Conservation (phyloP, 495 filamentous ascomycete genomes). For the Talaromyces wortmannii region DNA sequence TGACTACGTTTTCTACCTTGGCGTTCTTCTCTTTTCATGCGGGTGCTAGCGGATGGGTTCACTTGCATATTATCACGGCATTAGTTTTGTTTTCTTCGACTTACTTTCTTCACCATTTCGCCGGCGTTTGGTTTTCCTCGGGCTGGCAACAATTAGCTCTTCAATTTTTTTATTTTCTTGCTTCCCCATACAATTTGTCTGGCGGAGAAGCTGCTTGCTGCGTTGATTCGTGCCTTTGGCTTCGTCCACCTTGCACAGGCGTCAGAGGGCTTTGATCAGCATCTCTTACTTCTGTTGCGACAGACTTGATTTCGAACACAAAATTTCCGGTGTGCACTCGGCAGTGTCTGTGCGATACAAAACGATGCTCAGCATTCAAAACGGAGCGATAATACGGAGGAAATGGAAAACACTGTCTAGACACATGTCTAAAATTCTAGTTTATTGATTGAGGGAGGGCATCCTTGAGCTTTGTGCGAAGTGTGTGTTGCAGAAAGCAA, state of each 20-base stretch:
- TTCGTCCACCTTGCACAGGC: no score
- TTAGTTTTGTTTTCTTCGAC: constrained; percentile 5
- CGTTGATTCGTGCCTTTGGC: no score
- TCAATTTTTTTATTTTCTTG: neutral
- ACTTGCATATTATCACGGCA: constrained; percentile 6
- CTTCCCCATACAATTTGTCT: neutral
- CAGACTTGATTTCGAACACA: no score
- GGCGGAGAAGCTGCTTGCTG: neutral
- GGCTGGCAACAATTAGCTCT: neutral
- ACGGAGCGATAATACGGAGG: no score
- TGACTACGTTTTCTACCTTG: constrained; percentile 3
- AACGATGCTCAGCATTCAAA: no score
- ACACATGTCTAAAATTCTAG: neutral
- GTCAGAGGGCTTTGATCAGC: no score
- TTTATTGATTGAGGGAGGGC: neutral
- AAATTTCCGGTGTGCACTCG: no score
- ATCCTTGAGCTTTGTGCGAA: neutral
- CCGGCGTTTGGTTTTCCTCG: neutral
- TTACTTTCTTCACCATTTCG: neutral
- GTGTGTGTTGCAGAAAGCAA: neutral
- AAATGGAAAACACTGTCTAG: neutral
- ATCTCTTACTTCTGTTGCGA: no score
- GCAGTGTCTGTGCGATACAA: no score
- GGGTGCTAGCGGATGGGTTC: constrained; percentile 3
- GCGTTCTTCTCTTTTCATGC: constrained; percentile 5